These are phyloP conservation scores for Alternaria atra DNA, from an alignment of 2,329 filamentous ascomycete genomes.

Conservation along the genomic window DNA sequence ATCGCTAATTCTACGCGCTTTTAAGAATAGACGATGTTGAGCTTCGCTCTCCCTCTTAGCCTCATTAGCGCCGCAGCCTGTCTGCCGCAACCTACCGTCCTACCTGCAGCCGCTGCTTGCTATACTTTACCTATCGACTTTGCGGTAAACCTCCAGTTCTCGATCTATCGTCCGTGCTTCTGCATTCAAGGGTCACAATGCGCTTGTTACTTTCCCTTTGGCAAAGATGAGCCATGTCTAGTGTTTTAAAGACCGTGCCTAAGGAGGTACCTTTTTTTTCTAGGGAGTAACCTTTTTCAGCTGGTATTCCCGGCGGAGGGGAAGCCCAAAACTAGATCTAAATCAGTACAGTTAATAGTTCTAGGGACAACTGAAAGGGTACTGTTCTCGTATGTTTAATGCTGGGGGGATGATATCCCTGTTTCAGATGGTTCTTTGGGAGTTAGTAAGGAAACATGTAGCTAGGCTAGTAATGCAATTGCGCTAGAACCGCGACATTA, in stretches of 20 bases:
- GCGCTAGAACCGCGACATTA: background rate
- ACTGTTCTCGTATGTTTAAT: constrained; percentile 3
- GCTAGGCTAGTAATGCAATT: background rate
- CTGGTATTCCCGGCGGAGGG: background rate
- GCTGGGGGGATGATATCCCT: background rate
- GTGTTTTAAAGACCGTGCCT: background rate
- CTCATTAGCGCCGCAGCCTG: background rate
- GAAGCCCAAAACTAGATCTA: background rate
- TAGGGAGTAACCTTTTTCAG: background rate
- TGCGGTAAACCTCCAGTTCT: constrained; percentile 1
- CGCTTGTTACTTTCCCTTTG: background rate
- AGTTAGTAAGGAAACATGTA: background rate
- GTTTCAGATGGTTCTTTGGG: constrained; percentile 3
- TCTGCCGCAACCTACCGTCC: background rate
- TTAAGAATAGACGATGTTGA: background rate
- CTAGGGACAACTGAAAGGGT: constrained; percentile 1
- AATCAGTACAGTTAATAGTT: background rate
- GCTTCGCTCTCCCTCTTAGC: background rate
- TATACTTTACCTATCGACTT: constrained; percentile 2
- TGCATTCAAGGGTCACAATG: constrained; percentile 3
- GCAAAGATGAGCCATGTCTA: constrained; percentile 2
- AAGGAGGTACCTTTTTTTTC: background rate
- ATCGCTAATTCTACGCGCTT: background rate
- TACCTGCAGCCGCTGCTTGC: background rate
- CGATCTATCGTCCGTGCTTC: constrained; percentile 1